Conservation (phyloP, 2,329 filamentous ascomycete genomes). For the Monilinia aucupariae region DNA sequence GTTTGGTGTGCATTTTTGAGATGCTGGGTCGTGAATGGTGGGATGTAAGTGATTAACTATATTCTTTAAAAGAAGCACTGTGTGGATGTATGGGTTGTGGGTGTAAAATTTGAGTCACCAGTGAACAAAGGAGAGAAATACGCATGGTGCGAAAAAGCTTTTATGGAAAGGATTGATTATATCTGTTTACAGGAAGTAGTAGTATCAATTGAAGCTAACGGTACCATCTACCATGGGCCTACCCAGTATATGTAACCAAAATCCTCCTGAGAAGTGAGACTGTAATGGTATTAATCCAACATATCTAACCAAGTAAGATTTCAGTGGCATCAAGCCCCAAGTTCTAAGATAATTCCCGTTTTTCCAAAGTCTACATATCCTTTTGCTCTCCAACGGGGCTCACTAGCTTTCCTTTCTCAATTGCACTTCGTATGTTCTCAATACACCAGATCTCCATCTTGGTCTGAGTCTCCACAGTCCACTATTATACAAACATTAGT, state of each 20-base stretch:
- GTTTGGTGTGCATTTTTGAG: not conserved
- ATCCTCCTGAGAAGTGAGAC: not conserved
- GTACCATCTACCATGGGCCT: not conserved
- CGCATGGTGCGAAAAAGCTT: not conserved
- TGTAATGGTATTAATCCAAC: not conserved
- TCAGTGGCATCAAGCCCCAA: not conserved
- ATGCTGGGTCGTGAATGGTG: not conserved
- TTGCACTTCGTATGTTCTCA: constrained; percentile 58
- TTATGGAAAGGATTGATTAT: not conserved
- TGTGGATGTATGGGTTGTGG: not conserved
- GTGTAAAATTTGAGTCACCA: not conserved
- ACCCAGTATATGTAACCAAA: not conserved
- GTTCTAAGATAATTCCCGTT: not conserved
- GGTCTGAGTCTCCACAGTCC: constrained; percentile 59
- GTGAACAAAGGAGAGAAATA: not conserved
- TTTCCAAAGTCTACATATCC: constrained; percentile 34
- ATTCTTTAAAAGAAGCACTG: not conserved
- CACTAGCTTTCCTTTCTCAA: constrained; percentile 57
- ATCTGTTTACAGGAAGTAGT: not conserved
- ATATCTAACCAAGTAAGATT: not conserved
- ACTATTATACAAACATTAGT: constrained; percentile 35
- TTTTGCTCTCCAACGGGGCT: constrained; percentile 70
- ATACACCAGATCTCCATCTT: constrained; percentile 75
- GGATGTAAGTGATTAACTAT: not conserved
- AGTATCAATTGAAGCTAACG: not conserved